These are phyloP conservation scores for Russula griseocarnosa DNA, from an alignment of 768 basidiomycete genomes.

Conservation along the genomic window DNA sequence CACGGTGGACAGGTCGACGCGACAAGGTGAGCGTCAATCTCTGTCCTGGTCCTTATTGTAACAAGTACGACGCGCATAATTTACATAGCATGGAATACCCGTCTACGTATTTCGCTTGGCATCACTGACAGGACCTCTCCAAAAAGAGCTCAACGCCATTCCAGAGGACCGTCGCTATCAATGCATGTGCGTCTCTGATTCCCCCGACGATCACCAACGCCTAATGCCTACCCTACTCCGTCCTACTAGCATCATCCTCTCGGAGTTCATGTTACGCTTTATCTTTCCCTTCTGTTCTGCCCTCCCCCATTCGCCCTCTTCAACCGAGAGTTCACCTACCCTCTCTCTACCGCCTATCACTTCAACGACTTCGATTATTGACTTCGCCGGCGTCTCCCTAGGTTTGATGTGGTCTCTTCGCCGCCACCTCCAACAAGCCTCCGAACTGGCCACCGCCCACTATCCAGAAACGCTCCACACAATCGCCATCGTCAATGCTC, in stretches of 20 bases:
- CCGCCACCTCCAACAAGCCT: constrained; percentile 69
- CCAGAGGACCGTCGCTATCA: constrained; percentile 55
- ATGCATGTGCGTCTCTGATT: constrained; percentile 53
- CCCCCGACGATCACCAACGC: neutral
- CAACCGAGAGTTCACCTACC: neutral
- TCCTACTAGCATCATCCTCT: constrained; percentile 51
- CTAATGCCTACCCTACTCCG: neutral
- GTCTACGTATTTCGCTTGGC: constrained; percentile 73
- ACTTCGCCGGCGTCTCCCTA: constrained; percentile 61
- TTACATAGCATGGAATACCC: constrained; percentile 60
- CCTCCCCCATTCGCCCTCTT: constrained; percentile 46
- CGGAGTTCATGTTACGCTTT: constrained; percentile 65
- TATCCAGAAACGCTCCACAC: constrained; percentile 75
- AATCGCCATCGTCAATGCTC: constrained; percentile 72
- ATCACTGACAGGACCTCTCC: constrained; percentile 49
- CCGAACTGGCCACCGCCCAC: constrained; percentile 68
- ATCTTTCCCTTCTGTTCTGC: constrained; percentile 58
- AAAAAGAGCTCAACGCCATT: constrained; percentile 57
- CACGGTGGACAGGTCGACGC: constrained; percentile 74
- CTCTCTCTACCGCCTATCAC: constrained; percentile 48
- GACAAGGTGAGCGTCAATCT: constrained; percentile 51
- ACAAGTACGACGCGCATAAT: neutral
- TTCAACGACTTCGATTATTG: constrained; percentile 64
- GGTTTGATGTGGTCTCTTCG: constrained; percentile 66
- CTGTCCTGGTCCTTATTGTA: neutral